Evolutionary conservation across 2,329 filamentous ascomycete species (phyloP).

Genomic region (Niveomyces coronatus): DNA sequence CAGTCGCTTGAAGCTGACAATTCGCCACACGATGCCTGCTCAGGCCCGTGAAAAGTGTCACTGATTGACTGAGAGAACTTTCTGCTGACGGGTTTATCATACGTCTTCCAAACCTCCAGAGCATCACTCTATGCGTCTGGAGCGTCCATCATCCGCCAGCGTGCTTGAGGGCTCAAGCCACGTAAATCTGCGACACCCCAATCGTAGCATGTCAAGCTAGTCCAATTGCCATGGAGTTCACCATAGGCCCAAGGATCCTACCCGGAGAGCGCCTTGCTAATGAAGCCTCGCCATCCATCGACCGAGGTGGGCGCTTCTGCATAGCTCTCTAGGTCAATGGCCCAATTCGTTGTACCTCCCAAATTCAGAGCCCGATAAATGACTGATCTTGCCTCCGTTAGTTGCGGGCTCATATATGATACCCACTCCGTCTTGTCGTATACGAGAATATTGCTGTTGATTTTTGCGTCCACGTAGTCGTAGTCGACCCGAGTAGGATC

Average conservation of each 20-base stretch:
- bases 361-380: slow-evolving; percentile 5
- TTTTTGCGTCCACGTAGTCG: not conserved
- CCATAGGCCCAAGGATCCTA: not conserved
- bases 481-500: not conserved
- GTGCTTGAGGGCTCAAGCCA: not conserved
- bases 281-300: too few species aligned
- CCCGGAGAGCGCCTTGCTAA: too few species aligned
- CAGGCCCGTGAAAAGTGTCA: too few species aligned
- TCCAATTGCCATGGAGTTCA: too few species aligned
- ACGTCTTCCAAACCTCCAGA: not conserved
- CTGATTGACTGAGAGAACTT: not conserved
- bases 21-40: too few species aligned
- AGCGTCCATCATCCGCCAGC: slow-evolving; percentile 1
- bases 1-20: too few species aligned
- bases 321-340: slow-evolving; percentile 10
- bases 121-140: not conserved
- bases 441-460: slow-evolving; percentile 10
- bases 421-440: slow-evolving; percentile 11
- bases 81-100: not conserved
- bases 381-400: not conserved
- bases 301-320: not conserved
- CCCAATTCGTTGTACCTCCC: slow-evolving; percentile 11
- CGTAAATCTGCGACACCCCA: slow-evolving; percentile 1
- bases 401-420: slow-evolving; percentile 10
- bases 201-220: not conserved